Conservation (phyloP, 345 rosid genomes). For the Acer yangbiense region DNA sequence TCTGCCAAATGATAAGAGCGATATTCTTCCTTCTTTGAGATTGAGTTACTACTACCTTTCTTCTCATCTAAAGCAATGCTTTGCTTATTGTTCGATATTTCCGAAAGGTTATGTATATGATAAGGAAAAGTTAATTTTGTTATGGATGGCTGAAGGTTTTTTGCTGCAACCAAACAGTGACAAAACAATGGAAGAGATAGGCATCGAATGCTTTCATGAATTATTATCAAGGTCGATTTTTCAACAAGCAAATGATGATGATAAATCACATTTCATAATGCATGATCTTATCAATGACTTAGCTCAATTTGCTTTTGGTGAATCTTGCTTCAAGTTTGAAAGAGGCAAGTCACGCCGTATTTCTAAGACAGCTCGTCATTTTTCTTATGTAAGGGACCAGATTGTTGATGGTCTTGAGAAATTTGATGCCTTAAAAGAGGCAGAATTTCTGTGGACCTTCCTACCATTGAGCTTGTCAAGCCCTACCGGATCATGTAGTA, state of each 20-base stretch:
- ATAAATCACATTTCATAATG: conserved; percentile 30
- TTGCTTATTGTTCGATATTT: conserved; percentile 41
- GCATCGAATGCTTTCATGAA: conserved; percentile 36
- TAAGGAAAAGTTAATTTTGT: conserved; percentile 29
- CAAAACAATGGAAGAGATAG: conserved; percentile 33
- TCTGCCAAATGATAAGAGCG: conserved; percentile 32
- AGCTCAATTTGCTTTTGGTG: conserved; percentile 35
- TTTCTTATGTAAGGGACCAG: conserved; percentile 31
- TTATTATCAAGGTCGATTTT: conserved; percentile 32
- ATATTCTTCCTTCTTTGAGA: conserved; percentile 32
- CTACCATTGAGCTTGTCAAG: conserved; percentile 31
- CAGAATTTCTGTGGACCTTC: conserved; percentile 35
- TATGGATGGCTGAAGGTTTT: conserved; percentile 47
- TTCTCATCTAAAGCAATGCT: conserved; percentile 35
- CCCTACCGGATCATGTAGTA: conserved; percentile 26
- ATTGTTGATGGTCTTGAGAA: conserved; percentile 19
- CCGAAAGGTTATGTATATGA: conserved; percentile 34
- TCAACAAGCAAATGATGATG: conserved; percentile 19
- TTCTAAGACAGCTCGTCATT: conserved; percentile 29
- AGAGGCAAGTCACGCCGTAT: conserved; percentile 20
- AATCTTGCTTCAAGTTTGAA: conserved; percentile 36
- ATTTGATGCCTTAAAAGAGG: conserved; percentile 36
- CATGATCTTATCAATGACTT: conserved; percentile 45
- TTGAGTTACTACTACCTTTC: conserved; percentile 38
- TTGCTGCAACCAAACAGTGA: conserved; percentile 27